Base-by-base conservation (phyloP, 140 eudicot species). In the Stevia rebaudiana region DNA sequence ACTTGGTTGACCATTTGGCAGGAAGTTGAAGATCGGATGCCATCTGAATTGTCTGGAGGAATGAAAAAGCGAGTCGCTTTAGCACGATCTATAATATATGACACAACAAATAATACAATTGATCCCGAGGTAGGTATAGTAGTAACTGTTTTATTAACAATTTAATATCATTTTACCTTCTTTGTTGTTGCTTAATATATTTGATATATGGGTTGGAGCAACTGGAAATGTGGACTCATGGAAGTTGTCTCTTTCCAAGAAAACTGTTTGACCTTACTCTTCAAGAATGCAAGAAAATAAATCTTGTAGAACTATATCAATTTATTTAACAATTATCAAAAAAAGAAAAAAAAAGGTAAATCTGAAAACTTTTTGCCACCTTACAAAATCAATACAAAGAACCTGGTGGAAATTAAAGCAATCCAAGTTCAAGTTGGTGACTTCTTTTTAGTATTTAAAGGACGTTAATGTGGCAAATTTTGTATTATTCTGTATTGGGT, bases 1-100 rank as follows among this genome's bases (percentile, higher is more conserved):
- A 59, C 70, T 40, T 18, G 42, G 13, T 54, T 64, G 37, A 11
- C 43, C 11, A 43, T 78, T 76, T 35, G 81, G 67, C 80, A 91
- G 98, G 95, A 79, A 54, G 98, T 92, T 68, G 98, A 92, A 80
- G 86, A 92, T 30, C 86, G 96, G 54, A 74, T 92, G 68, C 98
- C 98, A 33, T 92, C 98, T 11, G 98, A 92, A 81, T 80, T 92
- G 80, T 92, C 98, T 11, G 98, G 98, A 31, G 98, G 98, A 67
- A 92, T 92, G 98, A 92, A 92, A 78, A 92, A 92, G 63, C 74
- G 98, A 76, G 98, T 92, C 33, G 98, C 98, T 37, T 79, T 92
- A 62, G 98, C 98, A 16, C 87, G 98, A 51, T 88, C 98, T 10
- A 83, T 92, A 49, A 85, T 92, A 59, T 81, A 76, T 77, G 98